Conservation (phyloP, 176 grass and related monocot species). For the Melocanna baccifera region DNA sequence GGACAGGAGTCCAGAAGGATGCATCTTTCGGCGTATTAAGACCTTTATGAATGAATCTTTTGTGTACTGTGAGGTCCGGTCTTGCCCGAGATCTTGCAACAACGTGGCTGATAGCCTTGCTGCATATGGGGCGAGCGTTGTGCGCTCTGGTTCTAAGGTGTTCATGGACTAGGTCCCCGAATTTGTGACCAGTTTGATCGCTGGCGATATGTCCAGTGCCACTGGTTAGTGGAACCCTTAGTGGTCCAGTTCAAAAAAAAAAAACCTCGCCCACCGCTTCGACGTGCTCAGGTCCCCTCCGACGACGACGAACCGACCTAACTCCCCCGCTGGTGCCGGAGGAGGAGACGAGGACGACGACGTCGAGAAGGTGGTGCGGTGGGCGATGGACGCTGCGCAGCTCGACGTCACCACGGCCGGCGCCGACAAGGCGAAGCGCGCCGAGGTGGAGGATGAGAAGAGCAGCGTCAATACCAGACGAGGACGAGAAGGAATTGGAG, state of each 20-base stretch:
- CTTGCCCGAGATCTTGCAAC: no score
- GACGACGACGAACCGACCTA: not conserved
- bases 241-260: no score
- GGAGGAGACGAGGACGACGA: slow-evolving; percentile 40
- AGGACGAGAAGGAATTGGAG: slow-evolving; percentile 27
- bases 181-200: no score
- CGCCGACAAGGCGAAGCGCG: not conserved
- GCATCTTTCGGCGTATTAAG: not conserved
- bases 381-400: slow-evolving; percentile 69
- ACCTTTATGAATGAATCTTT: no score
- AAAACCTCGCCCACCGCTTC: slow-evolving; percentile 53
- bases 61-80: no score
- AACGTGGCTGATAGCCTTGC: no score
- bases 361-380: slow-evolving; percentile 81
- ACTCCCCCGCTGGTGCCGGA: not conserved
- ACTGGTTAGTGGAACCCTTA: no score
- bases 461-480: slow-evolving; percentile 19
- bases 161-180: no score
- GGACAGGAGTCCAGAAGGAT: not conserved
- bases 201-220: no score
- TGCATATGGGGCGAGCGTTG: no score
- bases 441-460: not conserved
- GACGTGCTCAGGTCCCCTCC: slow-evolving; percentile 48
- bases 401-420: slow-evolving; percentile 38
- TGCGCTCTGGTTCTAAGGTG: no score